Evolutionary conservation across 2,329 filamentous ascomycete genomes (phyloP).

Genomic region (Colletotrichum nymphaeae): DNA sequence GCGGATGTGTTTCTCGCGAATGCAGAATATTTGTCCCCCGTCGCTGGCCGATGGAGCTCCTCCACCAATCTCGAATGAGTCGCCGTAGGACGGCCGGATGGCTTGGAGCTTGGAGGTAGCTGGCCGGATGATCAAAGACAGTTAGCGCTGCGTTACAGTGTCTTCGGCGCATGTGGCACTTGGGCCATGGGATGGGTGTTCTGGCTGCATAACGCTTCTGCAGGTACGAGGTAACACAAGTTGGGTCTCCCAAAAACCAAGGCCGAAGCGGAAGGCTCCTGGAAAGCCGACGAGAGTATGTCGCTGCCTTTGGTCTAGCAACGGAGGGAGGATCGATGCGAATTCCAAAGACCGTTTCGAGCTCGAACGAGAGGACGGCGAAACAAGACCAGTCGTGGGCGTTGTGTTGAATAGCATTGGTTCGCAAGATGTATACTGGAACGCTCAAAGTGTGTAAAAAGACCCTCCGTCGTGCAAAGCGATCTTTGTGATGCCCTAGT

Average conservation of each 20-base stretch:
- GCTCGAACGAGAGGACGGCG: neutral
- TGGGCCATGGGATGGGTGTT: slow-evolving; percentile 11
- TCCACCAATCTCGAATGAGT: slow-evolving; percentile 21
- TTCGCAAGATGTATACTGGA: slow-evolving; percentile 16
- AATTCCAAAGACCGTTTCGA: slow-evolving; percentile 15
- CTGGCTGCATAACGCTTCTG: slow-evolving; percentile 39
- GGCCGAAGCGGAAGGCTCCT: slow-evolving; percentile 9
- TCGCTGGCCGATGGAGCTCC: slow-evolving; percentile 12
- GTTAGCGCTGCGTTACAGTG: slow-evolving; percentile 29
- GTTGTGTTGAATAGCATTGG: slow-evolving; percentile 2
- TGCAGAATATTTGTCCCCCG: neutral
- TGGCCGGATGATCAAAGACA: slow-evolving; percentile 15
- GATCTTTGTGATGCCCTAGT: slow-evolving; percentile 19
- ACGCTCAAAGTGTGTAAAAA: slow-evolving; percentile 11
- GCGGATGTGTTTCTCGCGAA: neutral
- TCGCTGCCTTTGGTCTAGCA: slow-evolving; percentile 2
- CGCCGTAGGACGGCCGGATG: slow-evolving; percentile 11
- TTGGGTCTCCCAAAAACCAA: neutral
- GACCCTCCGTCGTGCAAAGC: slow-evolving; percentile 18
- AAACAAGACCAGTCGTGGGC: neutral
- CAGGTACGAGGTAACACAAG: slow-evolving; percentile 39
- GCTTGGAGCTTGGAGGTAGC: slow-evolving; percentile 24
- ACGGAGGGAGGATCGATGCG: slow-evolving; percentile 15
- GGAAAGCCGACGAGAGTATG: neutral
- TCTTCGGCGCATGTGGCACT: slow-evolving; percentile 30